Percentiles rank a stretch among this genome's conserved stretches.
phyloP scores from a whole-genome alignment of 148 eudicot species.

The Rhododendron williamsianum region DNA sequence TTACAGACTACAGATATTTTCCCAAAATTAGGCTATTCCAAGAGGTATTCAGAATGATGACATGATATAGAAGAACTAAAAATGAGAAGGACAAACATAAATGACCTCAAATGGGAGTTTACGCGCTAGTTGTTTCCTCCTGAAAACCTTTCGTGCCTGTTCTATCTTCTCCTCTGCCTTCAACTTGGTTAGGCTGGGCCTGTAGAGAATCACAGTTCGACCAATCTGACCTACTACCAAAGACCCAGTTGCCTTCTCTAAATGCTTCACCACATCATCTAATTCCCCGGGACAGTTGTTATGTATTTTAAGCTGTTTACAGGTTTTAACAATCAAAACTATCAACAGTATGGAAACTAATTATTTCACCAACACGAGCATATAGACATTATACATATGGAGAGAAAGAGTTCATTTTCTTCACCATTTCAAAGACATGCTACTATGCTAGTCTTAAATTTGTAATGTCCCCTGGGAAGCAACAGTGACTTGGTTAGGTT shows the following conservation, averaged over 20 bases:
- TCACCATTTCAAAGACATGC: not conserved
- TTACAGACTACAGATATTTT: not conserved
- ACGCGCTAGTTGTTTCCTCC: constrained; percentile 29
- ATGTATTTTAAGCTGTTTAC: constrained; percentile 74
- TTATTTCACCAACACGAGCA: not conserved
- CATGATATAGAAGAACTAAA: not conserved
- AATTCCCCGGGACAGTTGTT: constrained; percentile 64
- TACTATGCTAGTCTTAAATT: not conserved
- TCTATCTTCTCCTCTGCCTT: constrained; percentile 83
- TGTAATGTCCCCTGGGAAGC: not conserved
- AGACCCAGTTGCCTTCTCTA: constrained; percentile 68
- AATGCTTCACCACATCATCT: constrained; percentile 58
- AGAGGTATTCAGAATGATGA: not conserved
- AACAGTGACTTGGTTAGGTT: not conserved
- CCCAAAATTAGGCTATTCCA: not conserved
- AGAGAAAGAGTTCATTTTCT: not conserved
- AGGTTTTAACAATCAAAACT: not conserved
- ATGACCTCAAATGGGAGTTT: constrained; percentile 38
- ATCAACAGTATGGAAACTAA: not conserved
- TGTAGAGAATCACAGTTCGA: constrained; percentile 82
- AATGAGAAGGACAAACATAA: not conserved
- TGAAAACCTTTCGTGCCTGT: constrained; percentile 35
- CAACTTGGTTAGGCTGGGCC: constrained; percentile 75
- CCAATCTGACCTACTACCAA: constrained; percentile 76
- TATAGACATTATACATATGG: not conserved